Evolutionary conservation across 345 rosid genomes (phyloP).

Genomic region (Streptanthus diversifolius): DNA sequence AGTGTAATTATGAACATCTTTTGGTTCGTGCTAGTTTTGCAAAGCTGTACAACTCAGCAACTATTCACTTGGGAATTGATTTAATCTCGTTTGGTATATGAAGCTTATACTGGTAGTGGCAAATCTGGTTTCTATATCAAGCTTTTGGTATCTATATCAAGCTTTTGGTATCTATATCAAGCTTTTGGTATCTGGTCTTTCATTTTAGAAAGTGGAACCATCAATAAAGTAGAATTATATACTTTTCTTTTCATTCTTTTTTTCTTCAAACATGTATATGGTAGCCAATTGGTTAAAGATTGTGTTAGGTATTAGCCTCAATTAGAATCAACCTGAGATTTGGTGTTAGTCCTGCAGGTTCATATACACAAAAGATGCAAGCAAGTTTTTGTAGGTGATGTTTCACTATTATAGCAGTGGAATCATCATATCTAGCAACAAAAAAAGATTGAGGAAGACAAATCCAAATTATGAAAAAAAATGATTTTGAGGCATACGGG

Average conservation of each 20-base stretch:
- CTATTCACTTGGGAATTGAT: not conserved
- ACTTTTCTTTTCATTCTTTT: not conserved
- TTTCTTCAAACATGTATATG: not conserved
- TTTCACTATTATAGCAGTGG: constrained; percentile 20
- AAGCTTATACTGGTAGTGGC: constrained; percentile 6
- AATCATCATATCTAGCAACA: not conserved
- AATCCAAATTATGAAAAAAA: not conserved
- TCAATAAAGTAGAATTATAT: not conserved
- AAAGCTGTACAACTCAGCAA: constrained; percentile 35
- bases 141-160: constrained; percentile 1
- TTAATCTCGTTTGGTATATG: not conserved
- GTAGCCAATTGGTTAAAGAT: not conserved
- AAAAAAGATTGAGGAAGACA: not conserved
- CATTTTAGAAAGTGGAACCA: constrained; percentile 21
- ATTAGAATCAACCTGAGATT: not conserved
- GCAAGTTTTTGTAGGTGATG: not conserved
- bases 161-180: constrained; percentile 12
- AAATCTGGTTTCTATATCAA: constrained; percentile 10
- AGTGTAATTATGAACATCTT: constrained; percentile 27
- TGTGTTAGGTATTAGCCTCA: constrained; percentile 15
- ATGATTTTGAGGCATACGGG: constrained; percentile 1
- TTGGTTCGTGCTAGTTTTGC: constrained; percentile 22
- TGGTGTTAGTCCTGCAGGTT: constrained; percentile 4
- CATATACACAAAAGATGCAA: constrained; percentile 6
- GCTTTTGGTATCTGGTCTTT: constrained; percentile 8